Base-by-base conservation (phyloP, 2,329 filamentous ascomycete genomes). In the Monilinia fructigena region DNA sequence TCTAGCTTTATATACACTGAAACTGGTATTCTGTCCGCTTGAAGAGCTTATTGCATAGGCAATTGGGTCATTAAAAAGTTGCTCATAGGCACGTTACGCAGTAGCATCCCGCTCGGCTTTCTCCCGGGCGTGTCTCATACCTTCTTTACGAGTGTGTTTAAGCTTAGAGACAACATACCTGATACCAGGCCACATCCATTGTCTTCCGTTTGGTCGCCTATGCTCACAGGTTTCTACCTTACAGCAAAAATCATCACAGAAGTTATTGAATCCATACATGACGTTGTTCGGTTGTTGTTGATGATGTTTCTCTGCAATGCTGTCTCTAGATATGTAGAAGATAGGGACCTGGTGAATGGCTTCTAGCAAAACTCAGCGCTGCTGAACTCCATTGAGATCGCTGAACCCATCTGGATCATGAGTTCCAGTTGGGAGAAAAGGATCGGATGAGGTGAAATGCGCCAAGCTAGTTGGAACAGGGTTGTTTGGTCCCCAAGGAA, bases 161-260 rank as follows among this genome's bases (percentile, higher is more conserved):
- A 47, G 38, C 4, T 11, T 4, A 20, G 16, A 2, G 1, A 28
- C 23, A 4, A 52, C 23, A 28, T 26, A 16, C 7, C 6, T 1
- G 14, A 52, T 5, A 28, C 23, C 23, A n/a, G 47, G 47, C 16
- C 14, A 52, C 2, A 28, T 6, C 48, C 48, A 52, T 7, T 6
- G 5, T 4, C 12, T 12, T 6, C 28, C 45, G 10, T 23, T 14
- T 35, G 35, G 28, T 38, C 2, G 45, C 50, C n/a, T 1, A 61
- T 61, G 45, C 23, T 23, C 12, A 31, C 58, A 61, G 3, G 23
- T 18, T 2, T 31, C 2, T 23, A 2, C 31, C 31, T 50, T 31
- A 14, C 58, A 61, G 23, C n/a, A 8, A 16, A 50, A 61, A 23
- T 48, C 50, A 35, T 45, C 47, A 26, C 58, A 61, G 45, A 61